Evolutionary conservation across 768 basidiomycete genomes (phyloP).

Genomic region (Mycena leptocephala): DNA sequence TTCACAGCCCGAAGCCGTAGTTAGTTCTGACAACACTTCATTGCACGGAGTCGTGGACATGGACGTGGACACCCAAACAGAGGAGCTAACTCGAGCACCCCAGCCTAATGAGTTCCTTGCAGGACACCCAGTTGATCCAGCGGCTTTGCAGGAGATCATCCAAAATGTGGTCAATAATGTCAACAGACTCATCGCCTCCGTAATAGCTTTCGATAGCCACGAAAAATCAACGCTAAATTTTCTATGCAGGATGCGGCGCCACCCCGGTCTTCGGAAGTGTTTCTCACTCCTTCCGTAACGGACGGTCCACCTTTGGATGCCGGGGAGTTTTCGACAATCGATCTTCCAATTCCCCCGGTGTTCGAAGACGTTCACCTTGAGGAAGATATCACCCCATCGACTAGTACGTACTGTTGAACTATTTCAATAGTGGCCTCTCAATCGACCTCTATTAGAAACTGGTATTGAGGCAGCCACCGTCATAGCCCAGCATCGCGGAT

Average conservation of each 20-base stretch:
- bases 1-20: neutral
- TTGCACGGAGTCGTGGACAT: neutral
- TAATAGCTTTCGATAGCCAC: neutral
- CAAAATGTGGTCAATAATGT: slow-evolving; percentile 12
- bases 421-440: slow-evolving; percentile 19
- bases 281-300: neutral
- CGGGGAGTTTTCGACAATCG: neutral
- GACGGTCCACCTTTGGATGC: neutral
- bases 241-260: neutral
- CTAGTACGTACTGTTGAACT: slow-evolving; percentile 13
- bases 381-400: neutral
- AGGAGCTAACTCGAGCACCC: neutral
- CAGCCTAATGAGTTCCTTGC: neutral
- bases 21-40: neutral
- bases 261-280: neutral
- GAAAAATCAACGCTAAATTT: neutral
- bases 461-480: slow-evolving; percentile 22
- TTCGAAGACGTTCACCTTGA: neutral
- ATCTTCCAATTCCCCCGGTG: neutral
- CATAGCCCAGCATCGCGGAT: slow-evolving; percentile 45
- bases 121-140: neutral
- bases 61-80: neutral
- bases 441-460: slow-evolving; percentile 25
- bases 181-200: slow-evolving; percentile 14
- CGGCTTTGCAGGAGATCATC: slow-evolving; percentile 8